A percentile compares a stretch with the other conserved stretches of the same genome.
These are phyloP conservation scores for Angophora floribunda DNA, from an alignment of 345 rosid species.

Conservation along the genomic window DNA sequence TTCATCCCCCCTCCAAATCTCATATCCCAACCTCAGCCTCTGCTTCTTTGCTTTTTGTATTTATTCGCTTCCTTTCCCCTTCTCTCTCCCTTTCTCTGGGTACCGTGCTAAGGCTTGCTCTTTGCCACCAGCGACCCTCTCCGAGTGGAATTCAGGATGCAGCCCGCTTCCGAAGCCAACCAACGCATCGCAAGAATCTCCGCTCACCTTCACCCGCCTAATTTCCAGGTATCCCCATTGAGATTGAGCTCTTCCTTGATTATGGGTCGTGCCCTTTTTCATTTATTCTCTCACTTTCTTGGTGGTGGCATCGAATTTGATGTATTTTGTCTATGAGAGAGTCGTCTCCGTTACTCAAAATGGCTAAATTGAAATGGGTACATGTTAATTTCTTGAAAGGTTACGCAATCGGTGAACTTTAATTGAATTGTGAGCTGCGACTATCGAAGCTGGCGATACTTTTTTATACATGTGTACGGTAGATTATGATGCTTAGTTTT, in stretches of 20 bases:
- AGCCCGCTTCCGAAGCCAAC: constrained; percentile 26
- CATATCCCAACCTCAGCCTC: not conserved
- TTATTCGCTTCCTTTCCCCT: not conserved
- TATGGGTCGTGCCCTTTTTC: not conserved
- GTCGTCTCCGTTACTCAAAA: not conserved
- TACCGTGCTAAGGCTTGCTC: not conserved
- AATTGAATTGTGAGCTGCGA: not conserved
- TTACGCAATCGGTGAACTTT: not conserved
- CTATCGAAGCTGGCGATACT: not conserved
- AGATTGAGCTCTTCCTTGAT: not conserved
- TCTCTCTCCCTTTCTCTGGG: not conserved
- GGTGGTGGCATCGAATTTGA: not conserved
- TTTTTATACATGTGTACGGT: not conserved
- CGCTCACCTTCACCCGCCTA: constrained; percentile 64
- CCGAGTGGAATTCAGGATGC: not conserved
- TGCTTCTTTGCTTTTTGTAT: not conserved
- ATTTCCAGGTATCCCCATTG: constrained; percentile 4
- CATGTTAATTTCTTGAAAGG: not conserved
- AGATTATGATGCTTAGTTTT: not conserved
- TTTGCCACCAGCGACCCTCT: not conserved
- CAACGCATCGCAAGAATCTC: constrained; percentile 76
- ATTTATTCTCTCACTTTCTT: not conserved
- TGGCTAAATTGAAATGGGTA: not conserved
- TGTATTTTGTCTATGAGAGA: not conserved
- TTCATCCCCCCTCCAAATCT: not conserved